phyloP scores from a whole-genome alignment of 495 filamentous ascomycete species.

The Trichoderma reesei region DNA sequence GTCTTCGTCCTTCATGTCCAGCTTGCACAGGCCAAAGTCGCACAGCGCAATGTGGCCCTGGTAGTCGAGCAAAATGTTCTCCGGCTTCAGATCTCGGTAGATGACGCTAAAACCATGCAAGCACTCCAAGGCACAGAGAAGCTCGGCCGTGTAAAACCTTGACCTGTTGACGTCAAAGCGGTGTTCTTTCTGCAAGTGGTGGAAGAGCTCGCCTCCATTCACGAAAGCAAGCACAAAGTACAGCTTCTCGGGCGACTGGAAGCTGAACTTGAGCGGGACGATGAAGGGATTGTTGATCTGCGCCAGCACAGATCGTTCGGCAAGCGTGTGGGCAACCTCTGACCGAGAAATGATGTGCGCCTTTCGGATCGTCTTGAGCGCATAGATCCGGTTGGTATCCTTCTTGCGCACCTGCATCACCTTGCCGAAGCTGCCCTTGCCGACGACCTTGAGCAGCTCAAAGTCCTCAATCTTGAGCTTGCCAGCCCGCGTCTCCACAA shows the following conservation, averaged over 20 bases:
- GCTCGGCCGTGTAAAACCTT: conserved; percentile 96
- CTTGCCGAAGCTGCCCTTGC: conserved; percentile 97
- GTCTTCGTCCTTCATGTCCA: conserved; percentile 99
- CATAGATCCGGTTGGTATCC: conserved; percentile 95
- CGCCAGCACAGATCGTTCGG: conserved; percentile 90
- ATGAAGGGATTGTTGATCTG: conserved; percentile 99
- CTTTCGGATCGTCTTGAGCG: conserved; percentile 96
- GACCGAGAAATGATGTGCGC: conserved; percentile 97
- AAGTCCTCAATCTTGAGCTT: conserved; percentile 94
- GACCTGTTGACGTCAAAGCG: conserved; percentile 97
- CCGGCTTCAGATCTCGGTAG: conserved; percentile 96
- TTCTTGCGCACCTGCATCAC: conserved; percentile 99
- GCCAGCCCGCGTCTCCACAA: conserved; percentile 83
- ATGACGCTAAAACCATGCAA: conserved; percentile 99
- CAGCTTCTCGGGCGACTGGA: conserved; percentile 97
- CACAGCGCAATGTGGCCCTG: conserved; percentile 97
- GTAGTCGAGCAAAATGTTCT: conserved; percentile 98
- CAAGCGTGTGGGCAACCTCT: conserved; percentile 96
- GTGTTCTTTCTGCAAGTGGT: conserved; percentile 93
- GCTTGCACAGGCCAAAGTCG: conserved; percentile 96
- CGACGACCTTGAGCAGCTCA: conserved; percentile 96
- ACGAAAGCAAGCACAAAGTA: conserved; percentile 96
- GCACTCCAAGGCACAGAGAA: conserved; percentile 93
- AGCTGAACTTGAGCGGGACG: conserved; percentile 96
- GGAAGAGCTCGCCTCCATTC: conserved; percentile 96